phyloP scores from a whole-genome alignment of 164 flowering plant species.

The Cinnamomum micranthum region DNA sequence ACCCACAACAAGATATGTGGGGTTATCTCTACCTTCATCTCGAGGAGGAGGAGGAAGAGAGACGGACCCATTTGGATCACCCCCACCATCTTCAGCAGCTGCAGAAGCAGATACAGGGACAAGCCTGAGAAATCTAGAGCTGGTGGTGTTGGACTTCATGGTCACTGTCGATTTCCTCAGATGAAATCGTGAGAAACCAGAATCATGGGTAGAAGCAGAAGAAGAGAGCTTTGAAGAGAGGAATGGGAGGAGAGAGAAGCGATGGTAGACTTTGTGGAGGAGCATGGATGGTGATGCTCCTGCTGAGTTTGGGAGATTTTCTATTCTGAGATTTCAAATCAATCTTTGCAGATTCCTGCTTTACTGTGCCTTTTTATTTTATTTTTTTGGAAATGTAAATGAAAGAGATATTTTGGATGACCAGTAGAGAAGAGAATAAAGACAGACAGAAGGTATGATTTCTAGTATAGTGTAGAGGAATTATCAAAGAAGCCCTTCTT shows the following conservation, averaged over 20 bases:
- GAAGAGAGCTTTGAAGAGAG: conserved; percentile 14
- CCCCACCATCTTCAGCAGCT: conserved; percentile 38
- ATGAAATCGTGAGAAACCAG: conserved; percentile 19
- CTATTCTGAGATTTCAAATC: background rate
- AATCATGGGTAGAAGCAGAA: conserved; percentile 7
- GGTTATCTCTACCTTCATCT: conserved; percentile 39
- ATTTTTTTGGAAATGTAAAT: too few relatives aligned
- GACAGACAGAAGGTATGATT: background rate
- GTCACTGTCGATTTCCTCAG: conserved; percentile 7
- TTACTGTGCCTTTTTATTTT: too few relatives aligned
- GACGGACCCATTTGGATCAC: conserved; percentile 33
- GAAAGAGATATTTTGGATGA: too few relatives aligned
- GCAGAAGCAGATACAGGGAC: conserved; percentile 29
- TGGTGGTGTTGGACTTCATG: conserved; percentile 15
- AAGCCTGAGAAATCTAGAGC: conserved; percentile 32
- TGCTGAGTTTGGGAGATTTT: background rate
- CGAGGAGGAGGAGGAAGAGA: conserved; percentile 26
- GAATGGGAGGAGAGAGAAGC: conserved; percentile 34
- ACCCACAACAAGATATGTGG: background rate
- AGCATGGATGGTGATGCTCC: conserved; percentile 29
- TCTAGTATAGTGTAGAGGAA: too few relatives aligned
- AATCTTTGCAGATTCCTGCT: too few relatives aligned
- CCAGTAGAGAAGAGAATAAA: background rate
- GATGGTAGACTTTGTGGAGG: conserved; percentile 51
- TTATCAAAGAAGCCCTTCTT: too few relatives aligned